Base-by-base conservation (phyloP, 2,329 filamentous ascomycete species). In the Huntiella bhutanensis region DNA sequence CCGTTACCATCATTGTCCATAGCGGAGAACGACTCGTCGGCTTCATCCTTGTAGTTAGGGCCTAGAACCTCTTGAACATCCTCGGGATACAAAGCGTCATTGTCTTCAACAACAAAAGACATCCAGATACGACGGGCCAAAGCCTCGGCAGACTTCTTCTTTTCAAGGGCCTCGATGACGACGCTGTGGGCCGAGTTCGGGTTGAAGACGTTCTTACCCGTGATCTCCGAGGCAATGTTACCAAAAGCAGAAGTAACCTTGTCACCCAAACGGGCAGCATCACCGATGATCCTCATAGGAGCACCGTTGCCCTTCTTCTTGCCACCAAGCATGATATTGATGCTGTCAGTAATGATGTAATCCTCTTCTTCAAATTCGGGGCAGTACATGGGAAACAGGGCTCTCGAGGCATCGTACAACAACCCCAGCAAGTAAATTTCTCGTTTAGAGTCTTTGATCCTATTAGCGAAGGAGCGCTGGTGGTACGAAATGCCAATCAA, bases 51-150 rank as follows among this genome's bases (percentile, higher is more conserved):
- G 55, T 81, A 78, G 4, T 74, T 73, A 0, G 73, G 65, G 2
- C 88, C 88, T 49, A 98, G 77, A 7, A 96, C 88, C 59, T 96
- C 88, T 28, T 78, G 59, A 34, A 98, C 71, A 58, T 98, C 91
- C 4, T 94, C 85, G 6, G 73, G 62, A 53, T 73, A 83, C 6
- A 98, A 68, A 0, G 79, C 68, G 36, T 95, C 84, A 49, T 78
- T 78, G 54, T 85, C 86, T 61, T 96, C 88, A 3, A 91, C 76
- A 1, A 94, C 91, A 58, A 95, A 93, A 1, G 87, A 95, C 84
- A 95, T 93, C 91, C 91, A 96, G 52, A 96, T 80, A 56, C 91
- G 81, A 54, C 77, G 80, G n/a, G 84, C 87, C 49, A 96, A 66
- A n/a, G 91, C 91, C 59, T 96, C 87, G 0, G 86, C 84, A 5